Evolutionary conservation across 2,329 filamentous ascomycete genomes (phyloP).

Genomic region (Xylaria sp.): DNA sequence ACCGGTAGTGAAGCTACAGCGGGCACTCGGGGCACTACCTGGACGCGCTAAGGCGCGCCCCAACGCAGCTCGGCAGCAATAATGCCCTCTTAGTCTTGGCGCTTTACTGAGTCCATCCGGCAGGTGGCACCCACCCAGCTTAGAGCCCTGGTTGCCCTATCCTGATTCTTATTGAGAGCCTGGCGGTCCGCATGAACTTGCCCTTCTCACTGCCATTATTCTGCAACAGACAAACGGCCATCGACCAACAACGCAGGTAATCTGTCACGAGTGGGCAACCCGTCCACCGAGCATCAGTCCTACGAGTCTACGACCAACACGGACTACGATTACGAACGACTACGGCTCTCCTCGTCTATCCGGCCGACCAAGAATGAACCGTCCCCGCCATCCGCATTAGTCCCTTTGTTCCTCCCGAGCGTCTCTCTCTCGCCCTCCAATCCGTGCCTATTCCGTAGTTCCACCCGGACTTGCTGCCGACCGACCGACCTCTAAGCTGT

Average conservation of each 20-base stretch:
- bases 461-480: background rate
- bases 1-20: background rate
- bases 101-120: background rate
- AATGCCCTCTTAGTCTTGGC: background rate
- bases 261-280: no score
- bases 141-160: background rate
- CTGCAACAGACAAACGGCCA: background rate
- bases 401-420: background rate
- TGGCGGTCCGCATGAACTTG: no score
- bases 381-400: background rate
- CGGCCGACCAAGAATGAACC: background rate
- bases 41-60: background rate
- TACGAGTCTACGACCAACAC: no score
- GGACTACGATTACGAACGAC: background rate
- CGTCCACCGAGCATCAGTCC: no score
- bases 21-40: background rate
- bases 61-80: background rate
- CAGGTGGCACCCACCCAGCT: background rate
- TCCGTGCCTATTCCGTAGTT: no score
- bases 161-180: background rate
- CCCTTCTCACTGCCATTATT: background rate
- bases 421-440: background rate
- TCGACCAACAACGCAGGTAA: no score
- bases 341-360: background rate
- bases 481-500: background rate